These are phyloP conservation scores for Candida chauliodis DNA, from an alignment of 805 yeast species.

Conservation along the genomic window DNA sequence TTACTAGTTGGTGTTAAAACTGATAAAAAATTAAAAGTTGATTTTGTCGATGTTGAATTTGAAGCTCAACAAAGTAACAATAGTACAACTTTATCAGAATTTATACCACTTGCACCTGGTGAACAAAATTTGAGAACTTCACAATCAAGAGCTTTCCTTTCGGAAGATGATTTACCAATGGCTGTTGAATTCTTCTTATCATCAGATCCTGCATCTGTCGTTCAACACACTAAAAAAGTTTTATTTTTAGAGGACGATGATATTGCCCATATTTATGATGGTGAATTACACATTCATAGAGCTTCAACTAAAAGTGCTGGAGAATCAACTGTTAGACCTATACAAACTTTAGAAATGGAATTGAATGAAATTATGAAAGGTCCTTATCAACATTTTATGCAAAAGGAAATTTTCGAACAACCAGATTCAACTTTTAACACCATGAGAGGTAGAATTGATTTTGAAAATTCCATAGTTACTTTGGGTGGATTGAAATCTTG, in stretches of 20 bases:
- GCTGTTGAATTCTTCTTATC: conserved; percentile 95
- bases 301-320: conserved; percentile 72
- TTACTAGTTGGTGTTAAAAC: conserved; percentile 95
- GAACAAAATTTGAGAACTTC: conserved; percentile 72
- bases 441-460: conserved; percentile 98
- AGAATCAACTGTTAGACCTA: conserved; percentile 90
- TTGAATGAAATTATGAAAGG: conserved; percentile 98
- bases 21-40: conserved; percentile 91
- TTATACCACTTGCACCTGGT: conserved; percentile 50
- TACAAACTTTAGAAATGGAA: conserved; percentile 95
- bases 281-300: conserved; percentile 97
- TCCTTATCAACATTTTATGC: conserved; percentile 94
- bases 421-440: conserved; percentile 98
- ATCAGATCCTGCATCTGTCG: conserved; percentile 94
- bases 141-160: conserved; percentile 93
- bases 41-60: conserved; percentile 97
- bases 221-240: conserved; percentile 96
- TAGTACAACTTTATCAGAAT: conserved; percentile 19
- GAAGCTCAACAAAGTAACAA: conserved; percentile 52
- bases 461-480: conserved; percentile 68
- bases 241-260: conserved; percentile 96
- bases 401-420: conserved; percentile 97
- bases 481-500: conserved; percentile 88
- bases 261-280: conserved; percentile 96
- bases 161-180: conserved; percentile 88